phyloP scores from a whole-genome alignment of 768 basidiomycete species.

The Collybia nuda region DNA sequence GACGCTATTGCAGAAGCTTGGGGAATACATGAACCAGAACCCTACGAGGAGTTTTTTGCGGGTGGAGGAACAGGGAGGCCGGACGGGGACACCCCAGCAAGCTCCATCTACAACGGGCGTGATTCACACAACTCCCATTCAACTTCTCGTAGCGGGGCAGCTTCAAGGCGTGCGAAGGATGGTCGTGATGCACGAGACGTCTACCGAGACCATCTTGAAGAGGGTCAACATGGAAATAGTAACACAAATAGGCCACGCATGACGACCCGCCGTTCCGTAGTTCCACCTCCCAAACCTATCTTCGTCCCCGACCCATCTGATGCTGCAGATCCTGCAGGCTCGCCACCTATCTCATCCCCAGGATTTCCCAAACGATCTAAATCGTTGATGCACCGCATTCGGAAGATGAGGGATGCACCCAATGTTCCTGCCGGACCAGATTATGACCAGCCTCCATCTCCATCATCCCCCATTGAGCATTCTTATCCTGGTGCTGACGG shows the following conservation, averaged over 20 bases:
- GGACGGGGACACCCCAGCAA: conserved; percentile 59
- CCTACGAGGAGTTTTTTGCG: conserved; percentile 87
- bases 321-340: conserved; percentile 32
- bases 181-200: conserved; percentile 49
- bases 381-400: conserved; percentile 86
- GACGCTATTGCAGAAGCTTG: conserved; percentile 91
- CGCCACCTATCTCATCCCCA: conserved; percentile 43
- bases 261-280: conserved; percentile 44
- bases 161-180: conserved; percentile 41
- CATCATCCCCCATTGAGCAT: conserved; percentile 32
- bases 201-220: conserved; percentile 44
- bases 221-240: conserved; percentile 22
- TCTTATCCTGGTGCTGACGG: conserved; percentile 7
- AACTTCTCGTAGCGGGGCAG: conserved; percentile 22
- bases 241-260: conserved; percentile 30
- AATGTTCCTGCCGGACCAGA: conserved; percentile 70
- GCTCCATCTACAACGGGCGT: conserved; percentile 68
- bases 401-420: conserved; percentile 84
- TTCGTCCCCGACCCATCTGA: conserved; percentile 58
- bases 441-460: conserved; percentile 41
- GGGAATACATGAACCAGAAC: conserved; percentile 92
- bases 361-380: conserved; percentile 68
- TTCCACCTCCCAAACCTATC: conserved; percentile 85
- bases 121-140: conserved; percentile 39
- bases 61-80: conserved; percentile 59